A percentile compares a stretch with the other conserved stretches of the same genome.
Evolutionary conservation across 2,329 filamentous ascomycete species (phyloP).

Genomic region (Aspergillus proliferans): DNA sequence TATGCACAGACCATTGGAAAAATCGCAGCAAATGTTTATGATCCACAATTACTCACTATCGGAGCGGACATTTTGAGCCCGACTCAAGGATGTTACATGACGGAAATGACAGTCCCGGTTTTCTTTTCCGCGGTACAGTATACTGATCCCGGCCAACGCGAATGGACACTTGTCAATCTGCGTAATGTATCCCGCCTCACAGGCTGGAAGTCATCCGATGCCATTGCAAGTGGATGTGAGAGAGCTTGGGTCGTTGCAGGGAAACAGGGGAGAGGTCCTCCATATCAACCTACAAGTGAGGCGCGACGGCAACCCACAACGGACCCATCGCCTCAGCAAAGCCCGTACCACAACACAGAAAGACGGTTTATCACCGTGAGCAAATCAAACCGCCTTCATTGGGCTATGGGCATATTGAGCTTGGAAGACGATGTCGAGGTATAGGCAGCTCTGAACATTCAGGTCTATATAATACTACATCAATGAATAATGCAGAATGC

Average conservation of each 20-base stretch:
- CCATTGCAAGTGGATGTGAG: conserved; percentile 80
- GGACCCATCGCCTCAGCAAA: conserved; percentile 14
- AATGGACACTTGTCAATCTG: conserved; percentile 69
- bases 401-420: conserved; percentile 70
- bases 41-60: conserved; percentile 32
- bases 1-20: conserved; percentile 72
- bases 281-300: conserved; percentile 49
- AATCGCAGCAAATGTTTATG: conserved; percentile 65
- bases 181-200: conserved; percentile 71
- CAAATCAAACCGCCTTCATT: conserved; percentile 59
- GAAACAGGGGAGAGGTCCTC: conserved; percentile 66
- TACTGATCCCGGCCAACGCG: conserved; percentile 63
- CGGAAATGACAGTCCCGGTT: conserved; percentile 72
- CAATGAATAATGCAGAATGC: background rate
- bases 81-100: conserved; percentile 70
- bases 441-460: conserved; percentile 21
- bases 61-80: conserved; percentile 59
- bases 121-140: conserved; percentile 86
- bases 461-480: background rate
- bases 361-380: conserved; percentile 56
- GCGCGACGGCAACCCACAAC: conserved; percentile 15
- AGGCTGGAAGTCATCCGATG: conserved; percentile 76
- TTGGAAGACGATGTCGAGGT: conserved; percentile 68
- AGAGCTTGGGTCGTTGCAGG: conserved; percentile 73
- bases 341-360: conserved; percentile 32